Evolutionary conservation across 1,139 yeast species (phyloP).

Genomic region (Yamadazyma triangularis): DNA sequence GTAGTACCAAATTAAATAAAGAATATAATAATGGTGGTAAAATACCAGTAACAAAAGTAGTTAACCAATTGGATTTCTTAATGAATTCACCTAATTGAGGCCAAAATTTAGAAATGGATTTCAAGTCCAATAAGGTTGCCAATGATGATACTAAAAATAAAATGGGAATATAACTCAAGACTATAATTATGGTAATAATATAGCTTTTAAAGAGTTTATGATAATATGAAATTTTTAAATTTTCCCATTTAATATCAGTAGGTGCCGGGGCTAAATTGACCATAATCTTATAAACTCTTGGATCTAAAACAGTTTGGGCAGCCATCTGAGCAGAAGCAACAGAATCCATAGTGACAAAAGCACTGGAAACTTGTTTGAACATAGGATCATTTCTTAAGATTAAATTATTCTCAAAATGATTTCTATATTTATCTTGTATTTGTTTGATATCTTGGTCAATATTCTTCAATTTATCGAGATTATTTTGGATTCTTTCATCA

Average conservation of each 20-base stretch:
- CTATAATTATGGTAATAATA: slow-evolving; percentile 56
- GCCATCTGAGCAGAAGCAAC: slow-evolving; percentile 86
- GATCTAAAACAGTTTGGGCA: slow-evolving; percentile 77
- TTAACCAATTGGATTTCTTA: slow-evolving; percentile 60
- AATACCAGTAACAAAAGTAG: slow-evolving; percentile 67
- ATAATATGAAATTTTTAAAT: slow-evolving; percentile 55
- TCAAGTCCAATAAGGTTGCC: slow-evolving; percentile 67
- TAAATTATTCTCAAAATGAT: slow-evolving; percentile 8
- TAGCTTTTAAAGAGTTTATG: slow-evolving; percentile 55
- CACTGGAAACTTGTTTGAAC: slow-evolving; percentile 52
- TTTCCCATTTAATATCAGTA: slow-evolving; percentile 73
- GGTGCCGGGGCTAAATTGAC: slow-evolving; percentile 79
- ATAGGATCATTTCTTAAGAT: slow-evolving; percentile 21
- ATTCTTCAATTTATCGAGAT: slow-evolving; percentile 19
- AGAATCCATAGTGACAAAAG: slow-evolving; percentile 78
- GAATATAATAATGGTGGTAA: slow-evolving; percentile 75
- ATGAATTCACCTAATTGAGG: slow-evolving; percentile 63
- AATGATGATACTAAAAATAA: slow-evolving; percentile 70
- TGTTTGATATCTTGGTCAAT: slow-evolving; percentile 25
- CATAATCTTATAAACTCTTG: slow-evolving; percentile 66
- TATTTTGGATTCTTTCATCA: slow-evolving; percentile 8
- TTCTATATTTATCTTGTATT: slow-evolving; percentile 26
- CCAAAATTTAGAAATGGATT: slow-evolving; percentile 69
- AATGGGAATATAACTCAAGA: slow-evolving; percentile 58
- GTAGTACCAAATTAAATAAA: slow-evolving; percentile 59